Evolutionary conservation across 2,329 filamentous ascomycete genomes (phyloP).

Genomic region (Hirsutella rhossiliensis): DNA sequence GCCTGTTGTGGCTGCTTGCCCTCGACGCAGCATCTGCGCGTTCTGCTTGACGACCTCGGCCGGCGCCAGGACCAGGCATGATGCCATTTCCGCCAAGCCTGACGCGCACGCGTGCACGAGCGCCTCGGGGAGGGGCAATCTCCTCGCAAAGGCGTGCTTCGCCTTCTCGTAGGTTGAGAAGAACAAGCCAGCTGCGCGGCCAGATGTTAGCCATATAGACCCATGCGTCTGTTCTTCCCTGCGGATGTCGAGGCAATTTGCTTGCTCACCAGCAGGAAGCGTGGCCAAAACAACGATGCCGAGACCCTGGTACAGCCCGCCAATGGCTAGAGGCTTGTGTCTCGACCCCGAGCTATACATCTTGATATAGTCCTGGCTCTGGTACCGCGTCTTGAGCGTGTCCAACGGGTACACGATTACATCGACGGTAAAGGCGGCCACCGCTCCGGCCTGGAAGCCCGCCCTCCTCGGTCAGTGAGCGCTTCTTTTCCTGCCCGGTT

Average conservation of each 20-base stretch:
- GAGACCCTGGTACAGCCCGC: conserved; percentile 76
- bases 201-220: not conserved
- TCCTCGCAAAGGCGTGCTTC: conserved; percentile 48
- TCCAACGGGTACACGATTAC: conserved; percentile 79
- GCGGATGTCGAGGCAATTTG: no score
- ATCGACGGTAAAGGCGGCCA: conserved; percentile 78
- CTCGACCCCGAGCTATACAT: conserved; percentile 48
- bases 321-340: conserved; percentile 42
- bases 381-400: conserved; percentile 77
- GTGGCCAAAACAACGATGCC: conserved; percentile 78
- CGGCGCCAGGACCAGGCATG: conserved; percentile 76
- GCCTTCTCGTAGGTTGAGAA: conserved; percentile 80
- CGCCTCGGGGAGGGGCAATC: conserved; percentile 49
- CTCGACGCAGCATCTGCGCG: conserved; percentile 60
- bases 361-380: conserved; percentile 62
- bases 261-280: conserved; percentile 60
- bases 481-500: not conserved
- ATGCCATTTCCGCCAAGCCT: conserved; percentile 67
- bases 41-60: conserved; percentile 92
- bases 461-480: not conserved
- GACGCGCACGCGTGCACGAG: conserved; percentile 64
- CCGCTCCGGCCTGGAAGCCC: conserved; percentile 57
- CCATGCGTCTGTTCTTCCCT: not conserved
- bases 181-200: conserved; percentile 32
- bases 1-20: conserved; percentile 9